Evolutionary conservation across 2,329 filamentous ascomycete species (phyloP).

Genomic region (Verticillium nubilum): DNA sequence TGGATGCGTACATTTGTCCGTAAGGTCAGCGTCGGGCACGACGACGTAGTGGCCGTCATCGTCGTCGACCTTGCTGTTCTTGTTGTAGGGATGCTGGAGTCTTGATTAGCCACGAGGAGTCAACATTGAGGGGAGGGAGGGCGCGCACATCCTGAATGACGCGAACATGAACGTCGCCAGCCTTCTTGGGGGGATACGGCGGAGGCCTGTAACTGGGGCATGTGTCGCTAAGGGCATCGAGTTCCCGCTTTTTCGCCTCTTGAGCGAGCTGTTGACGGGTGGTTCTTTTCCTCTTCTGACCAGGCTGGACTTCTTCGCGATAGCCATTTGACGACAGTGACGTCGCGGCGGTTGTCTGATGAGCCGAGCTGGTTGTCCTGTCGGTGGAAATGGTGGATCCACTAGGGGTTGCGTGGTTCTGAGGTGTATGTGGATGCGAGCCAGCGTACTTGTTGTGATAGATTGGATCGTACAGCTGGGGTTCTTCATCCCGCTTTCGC

Average conservation of each 20-base stretch:
- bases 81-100: constrained; percentile 34
- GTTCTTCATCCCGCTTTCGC: constrained; percentile 61
- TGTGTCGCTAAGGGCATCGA: constrained; percentile 64
- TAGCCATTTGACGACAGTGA: constrained; percentile 63
- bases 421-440: constrained; percentile 61
- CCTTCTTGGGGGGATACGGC: constrained; percentile 83
- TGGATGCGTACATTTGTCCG: constrained; percentile 71
- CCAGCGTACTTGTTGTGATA: constrained; percentile 64
- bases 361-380: constrained; percentile 65
- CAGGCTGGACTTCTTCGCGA: constrained; percentile 59
- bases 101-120: background rate
- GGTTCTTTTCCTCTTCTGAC: constrained; percentile 86
- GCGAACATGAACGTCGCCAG: constrained; percentile 66
- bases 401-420: constrained; percentile 51
- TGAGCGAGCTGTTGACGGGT: constrained; percentile 77
- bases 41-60: constrained; percentile 98
- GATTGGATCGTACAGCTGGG: constrained; percentile 57
- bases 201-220: constrained; percentile 81
- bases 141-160: constrained; percentile 57
- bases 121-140: constrained; percentile 8
- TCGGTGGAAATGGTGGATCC: constrained; percentile 76
- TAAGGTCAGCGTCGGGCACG: constrained; percentile 76
- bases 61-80: constrained; percentile 78
- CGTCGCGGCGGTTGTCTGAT: constrained; percentile 84
- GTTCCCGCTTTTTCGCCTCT: constrained; percentile 73